phyloP scores from a whole-genome alignment of 2,329 filamentous ascomycete genomes.

The Talaromyces sp. region DNA sequence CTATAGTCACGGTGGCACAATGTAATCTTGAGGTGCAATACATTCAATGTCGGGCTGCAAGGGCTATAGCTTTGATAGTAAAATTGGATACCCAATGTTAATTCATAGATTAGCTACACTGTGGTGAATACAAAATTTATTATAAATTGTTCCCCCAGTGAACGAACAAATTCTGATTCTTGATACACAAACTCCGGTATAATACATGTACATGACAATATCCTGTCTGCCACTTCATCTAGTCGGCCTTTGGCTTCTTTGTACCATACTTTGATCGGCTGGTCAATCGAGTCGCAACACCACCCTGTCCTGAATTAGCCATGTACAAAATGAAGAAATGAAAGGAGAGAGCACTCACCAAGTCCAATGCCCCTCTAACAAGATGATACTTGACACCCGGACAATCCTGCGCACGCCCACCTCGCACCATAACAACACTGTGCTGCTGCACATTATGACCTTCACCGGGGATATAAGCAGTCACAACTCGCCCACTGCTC shows the following conservation, averaged over 20 bases:
- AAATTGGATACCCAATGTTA: no score
- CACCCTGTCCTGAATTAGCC: conserved; percentile 56
- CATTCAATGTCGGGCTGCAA: no score
- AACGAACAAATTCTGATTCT: not conserved
- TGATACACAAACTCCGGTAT: not conserved
- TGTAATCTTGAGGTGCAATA: no score
- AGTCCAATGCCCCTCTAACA: conserved; percentile 82
- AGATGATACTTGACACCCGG: conserved; percentile 96
- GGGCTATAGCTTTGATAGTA: no score
- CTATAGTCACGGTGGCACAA: no score
- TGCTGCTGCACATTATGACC: conserved; percentile 98
- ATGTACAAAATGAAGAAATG: not conserved
- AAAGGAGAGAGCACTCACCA: conserved; percentile 56
- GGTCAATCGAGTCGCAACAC: conserved; percentile 76
- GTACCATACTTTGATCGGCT: conserved; percentile 95
- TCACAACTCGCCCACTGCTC: conserved; percentile 79
- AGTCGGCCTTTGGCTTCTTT: conserved; percentile 91
- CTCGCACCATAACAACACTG: conserved; percentile 91
- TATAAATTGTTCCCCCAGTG: no score
- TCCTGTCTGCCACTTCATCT: not conserved
- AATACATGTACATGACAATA: conserved; percentile 5
- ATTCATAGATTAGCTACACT: no score
- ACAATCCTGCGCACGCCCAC: conserved; percentile 91
- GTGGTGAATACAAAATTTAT: no score
- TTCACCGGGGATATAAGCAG: conserved; percentile 93